Conservation (phyloP, 495 filamentous ascomycete species). For the Xylaria intraflava region DNA sequence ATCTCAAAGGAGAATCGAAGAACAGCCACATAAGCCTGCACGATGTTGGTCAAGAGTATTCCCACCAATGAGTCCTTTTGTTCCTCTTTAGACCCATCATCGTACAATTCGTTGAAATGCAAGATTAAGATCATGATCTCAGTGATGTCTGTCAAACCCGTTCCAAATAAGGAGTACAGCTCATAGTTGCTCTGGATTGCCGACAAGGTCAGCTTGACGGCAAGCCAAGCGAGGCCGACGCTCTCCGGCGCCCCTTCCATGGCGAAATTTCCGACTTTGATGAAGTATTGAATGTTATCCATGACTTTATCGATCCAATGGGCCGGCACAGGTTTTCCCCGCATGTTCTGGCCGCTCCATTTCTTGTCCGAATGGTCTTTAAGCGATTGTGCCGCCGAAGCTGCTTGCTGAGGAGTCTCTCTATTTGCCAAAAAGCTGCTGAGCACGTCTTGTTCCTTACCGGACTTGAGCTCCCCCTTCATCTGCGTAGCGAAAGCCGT, state of each 20-base stretch:
- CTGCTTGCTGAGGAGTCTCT: background rate
- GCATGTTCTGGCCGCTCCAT: background rate
- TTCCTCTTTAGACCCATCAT: background rate
- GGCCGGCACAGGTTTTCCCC: background rate
- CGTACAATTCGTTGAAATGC: background rate
- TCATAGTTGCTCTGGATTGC: background rate
- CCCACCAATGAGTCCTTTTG: background rate
- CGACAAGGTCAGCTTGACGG: background rate
- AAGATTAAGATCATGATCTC: background rate
- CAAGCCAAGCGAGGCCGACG: background rate
- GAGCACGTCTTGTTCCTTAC: background rate
- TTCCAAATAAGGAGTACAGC: background rate
- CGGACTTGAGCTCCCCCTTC: background rate
- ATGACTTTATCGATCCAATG: background rate
- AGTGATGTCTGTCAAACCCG: background rate
- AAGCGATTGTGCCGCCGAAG: background rate
- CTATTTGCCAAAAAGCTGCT: background rate
- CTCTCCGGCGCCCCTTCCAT: background rate
- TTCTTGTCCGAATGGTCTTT: background rate
- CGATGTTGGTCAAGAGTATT: background rate
- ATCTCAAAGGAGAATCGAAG: background rate
- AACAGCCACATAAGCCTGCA: background rate
- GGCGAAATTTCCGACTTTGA: background rate
- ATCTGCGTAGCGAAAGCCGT: background rate
- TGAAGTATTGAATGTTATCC: background rate